Base-by-base conservation (phyloP, 2,329 filamentous ascomycete genomes). In the Cladorrhinum sp. region DNA sequence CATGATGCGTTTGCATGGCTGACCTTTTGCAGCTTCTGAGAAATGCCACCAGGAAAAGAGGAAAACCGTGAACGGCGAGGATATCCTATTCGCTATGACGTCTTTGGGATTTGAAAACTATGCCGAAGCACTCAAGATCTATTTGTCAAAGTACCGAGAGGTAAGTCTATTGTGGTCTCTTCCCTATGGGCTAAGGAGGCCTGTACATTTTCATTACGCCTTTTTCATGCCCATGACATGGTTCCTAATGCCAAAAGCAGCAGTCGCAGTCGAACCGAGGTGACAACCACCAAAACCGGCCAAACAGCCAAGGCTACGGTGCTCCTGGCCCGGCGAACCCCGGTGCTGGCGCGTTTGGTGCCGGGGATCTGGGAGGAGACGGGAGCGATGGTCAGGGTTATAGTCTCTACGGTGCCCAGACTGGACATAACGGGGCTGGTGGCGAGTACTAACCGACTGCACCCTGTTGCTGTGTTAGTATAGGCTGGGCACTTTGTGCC, bases 21-120 rank as follows among this genome's bases (percentile, higher is more conserved):
- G 60, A 68, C 64, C 60, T 67, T 69, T 68, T 67, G 74, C 73
- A 98, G 95, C 95, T 25, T 98, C 95, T 65, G 95, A 99, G 77
- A 99, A 99, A 77, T 99, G 95, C 73, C 95, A 99, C 75, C 95
- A 98, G 76, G 95, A 99, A 77, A 99, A 99, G 82, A 87, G 95
- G 71, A 99, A 99, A 81, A 99, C 95, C 0, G 95, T 99, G 67
- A 99, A 99, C 72, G 95, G 95, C 68, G 95, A 99, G 77, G 95
- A 99, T 71, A 99, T 99, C 62, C 81, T 99, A 50, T 99, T 98
- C 73, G 95, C 95, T 63, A 99, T 99, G 95, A 98, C 93, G 7
- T 99, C 95, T 24, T 84, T 99, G 36, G 95, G 95, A 1, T 99
- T 99, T 75, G 95, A 99, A 77, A 99, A 99, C 78, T 99, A 99